Percentiles rank a stretch among this genome's conserved stretches.
Conservation (phyloP, 495 filamentous ascomycete genomes). For the Penicillium macrosclerotiorum region DNA sequence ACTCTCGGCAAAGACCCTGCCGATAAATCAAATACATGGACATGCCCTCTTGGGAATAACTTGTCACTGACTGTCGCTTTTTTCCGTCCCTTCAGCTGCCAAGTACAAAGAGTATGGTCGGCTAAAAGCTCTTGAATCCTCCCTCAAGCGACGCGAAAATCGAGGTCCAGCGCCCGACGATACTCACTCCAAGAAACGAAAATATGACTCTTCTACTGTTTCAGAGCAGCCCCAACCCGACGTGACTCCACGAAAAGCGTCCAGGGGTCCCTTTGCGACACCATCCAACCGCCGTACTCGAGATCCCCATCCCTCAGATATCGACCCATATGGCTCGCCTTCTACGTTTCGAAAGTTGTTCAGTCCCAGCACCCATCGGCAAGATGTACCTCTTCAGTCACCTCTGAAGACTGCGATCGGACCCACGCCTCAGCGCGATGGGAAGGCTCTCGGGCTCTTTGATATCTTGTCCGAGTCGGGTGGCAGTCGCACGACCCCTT, state of each 20-base stretch:
- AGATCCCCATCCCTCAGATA: conserved; percentile 42
- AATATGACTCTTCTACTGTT: conserved; percentile 32
- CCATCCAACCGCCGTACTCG: conserved; percentile 45
- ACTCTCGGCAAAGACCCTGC: neutral
- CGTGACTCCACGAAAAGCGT: conserved; percentile 33
- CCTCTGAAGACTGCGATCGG: conserved; percentile 57
- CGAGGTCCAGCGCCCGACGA: conserved; percentile 21
- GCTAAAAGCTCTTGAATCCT: conserved; percentile 56
- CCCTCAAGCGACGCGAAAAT: conserved; percentile 26
- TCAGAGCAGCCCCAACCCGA: conserved; percentile 18
- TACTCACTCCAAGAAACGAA: conserved; percentile 40
- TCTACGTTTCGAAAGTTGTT: conserved; percentile 57
- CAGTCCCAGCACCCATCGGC: conserved; percentile 54
- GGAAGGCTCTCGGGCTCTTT: conserved; percentile 84
- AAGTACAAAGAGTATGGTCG: conserved; percentile 93
- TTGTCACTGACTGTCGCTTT: neutral
- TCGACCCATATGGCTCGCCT: conserved; percentile 58
- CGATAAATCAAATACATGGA: no score
- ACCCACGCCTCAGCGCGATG: conserved; percentile 89
- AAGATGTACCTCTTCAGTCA: conserved; percentile 29
- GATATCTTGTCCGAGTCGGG: conserved; percentile 70
- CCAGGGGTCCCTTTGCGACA: conserved; percentile 37
- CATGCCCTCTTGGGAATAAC: neutral
- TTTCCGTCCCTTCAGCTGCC: conserved; percentile 49
- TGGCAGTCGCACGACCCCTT: conserved; percentile 45